A percentile compares a stretch with the other conserved stretches of the same genome.
These are phyloP conservation scores for Heliamphora exappendiculata DNA, from an alignment of 148 eudicot genomes.

Conservation along the genomic window DNA sequence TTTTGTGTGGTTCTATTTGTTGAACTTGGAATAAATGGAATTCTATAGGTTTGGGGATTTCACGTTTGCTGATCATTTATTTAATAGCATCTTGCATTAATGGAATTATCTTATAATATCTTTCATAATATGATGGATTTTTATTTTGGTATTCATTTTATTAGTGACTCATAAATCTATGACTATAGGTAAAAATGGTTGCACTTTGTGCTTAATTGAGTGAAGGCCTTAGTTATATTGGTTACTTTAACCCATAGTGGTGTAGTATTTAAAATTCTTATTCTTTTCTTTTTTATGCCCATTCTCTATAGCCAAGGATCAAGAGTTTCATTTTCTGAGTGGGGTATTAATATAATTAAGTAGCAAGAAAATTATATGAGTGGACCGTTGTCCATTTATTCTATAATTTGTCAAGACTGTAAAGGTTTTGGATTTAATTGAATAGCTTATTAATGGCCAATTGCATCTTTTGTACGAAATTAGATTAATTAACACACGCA, in stretches of 20 bases:
- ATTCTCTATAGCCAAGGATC: not conserved
- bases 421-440: not conserved
- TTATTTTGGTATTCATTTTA: not conserved
- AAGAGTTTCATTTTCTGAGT: not conserved
- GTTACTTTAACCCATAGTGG: not conserved
- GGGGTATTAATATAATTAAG: not conserved
- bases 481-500: not conserved
- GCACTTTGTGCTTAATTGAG: not conserved
- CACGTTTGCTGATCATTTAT: not conserved
- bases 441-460: not conserved
- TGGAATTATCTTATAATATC: too few relatives aligned
- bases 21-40: not conserved
- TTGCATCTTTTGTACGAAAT: not conserved
- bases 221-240: not conserved
- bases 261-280: not conserved
- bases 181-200: not conserved
- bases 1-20: too few relatives aligned
- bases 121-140: not conserved
- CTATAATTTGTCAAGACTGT: not conserved
- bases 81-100: too few relatives aligned
- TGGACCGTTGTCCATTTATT: not conserved
- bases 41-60: not conserved
- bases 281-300: not conserved
- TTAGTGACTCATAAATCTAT: too few relatives aligned
- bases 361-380: not conserved